Evolutionary conservation across 2,329 filamentous ascomycete species (phyloP), one percentile per base, ranked within the genome.

Genomic region (Alternaria arborescens): DNA sequence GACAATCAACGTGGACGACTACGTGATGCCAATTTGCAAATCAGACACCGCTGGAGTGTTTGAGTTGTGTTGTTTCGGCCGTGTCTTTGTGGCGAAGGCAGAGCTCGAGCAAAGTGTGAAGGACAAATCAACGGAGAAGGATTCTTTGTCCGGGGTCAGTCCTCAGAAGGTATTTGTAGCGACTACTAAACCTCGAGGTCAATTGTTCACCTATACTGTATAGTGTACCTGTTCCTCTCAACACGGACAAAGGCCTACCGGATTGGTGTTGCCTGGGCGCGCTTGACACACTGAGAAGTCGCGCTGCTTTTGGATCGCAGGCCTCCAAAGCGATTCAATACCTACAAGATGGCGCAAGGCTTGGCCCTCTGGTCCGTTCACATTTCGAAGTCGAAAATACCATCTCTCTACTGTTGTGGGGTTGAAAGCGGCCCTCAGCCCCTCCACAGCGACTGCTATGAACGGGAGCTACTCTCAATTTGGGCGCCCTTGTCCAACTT

Each of bases 211-310:
- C 68, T 75, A 74, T 65, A 68, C 54, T 71, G 64, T 69, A 72
- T 67, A 72, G 70, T 66, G 68, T 66, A 71, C 64, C 60, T 69
- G 62, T 65, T 67, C 65, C 72, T 66, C 76, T 77, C 72, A 77
- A 74, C 71, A 75, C 75, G 76, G 77, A 79, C 77, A 79, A 79
- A 78, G 76, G 74, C 68, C 68, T 64, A 67, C 75, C 74, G 76
- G 73, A 77, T 78, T 65, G 71, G 76, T 77, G 64, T 67, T 71
- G 67, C 70, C 63, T 68, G 72, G 66, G 64, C 62, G 65, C 70
- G 64, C 68, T 73, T 74, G 68, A 74, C 72, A 72, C 72, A 61
- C 67, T 71, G 61, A 56, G 70, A 66, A 70, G 52, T 60, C 59
- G 56, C 65, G 72, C 75, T 77, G 76, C 67, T 78, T 79, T 76